phyloP scores from a whole-genome alignment of 441 rosid genomes.

The Adansonia gregorii region DNA sequence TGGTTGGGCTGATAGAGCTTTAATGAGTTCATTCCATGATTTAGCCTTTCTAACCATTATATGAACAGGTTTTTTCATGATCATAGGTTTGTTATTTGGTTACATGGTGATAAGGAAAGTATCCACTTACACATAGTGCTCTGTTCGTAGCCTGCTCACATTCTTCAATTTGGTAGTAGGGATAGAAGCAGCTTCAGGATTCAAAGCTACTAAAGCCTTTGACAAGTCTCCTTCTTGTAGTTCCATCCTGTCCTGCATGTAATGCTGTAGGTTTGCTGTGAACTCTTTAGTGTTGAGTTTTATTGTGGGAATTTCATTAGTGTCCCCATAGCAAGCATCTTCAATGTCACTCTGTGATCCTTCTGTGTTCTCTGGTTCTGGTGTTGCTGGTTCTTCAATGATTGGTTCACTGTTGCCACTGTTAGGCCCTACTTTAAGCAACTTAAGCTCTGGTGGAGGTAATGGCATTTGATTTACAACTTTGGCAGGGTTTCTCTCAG shows the following conservation, averaged over 20 bases:
- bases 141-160: slow-evolving; percentile 83
- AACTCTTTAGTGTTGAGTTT: slow-evolving; percentile 70
- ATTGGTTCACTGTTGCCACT: slow-evolving; percentile 57
- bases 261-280: slow-evolving; percentile 59
- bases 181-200: slow-evolving; percentile 66
- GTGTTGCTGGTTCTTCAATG: slow-evolving; percentile 84
- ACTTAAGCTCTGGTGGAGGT: slow-evolving; percentile 49
- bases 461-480: slow-evolving; percentile 45
- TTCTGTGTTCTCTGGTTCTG: slow-evolving; percentile 58
- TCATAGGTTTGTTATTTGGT: slow-evolving; percentile 1
- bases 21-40: not conserved
- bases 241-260: slow-evolving; percentile 74
- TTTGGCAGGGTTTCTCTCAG: slow-evolving; percentile 39
- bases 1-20: slow-evolving; percentile 20
- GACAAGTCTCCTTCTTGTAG: slow-evolving; percentile 82
- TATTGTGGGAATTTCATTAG: slow-evolving; percentile 82
- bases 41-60: slow-evolving; percentile 22
- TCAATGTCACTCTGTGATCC: slow-evolving; percentile 68
- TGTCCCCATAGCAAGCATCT: slow-evolving; percentile 67
- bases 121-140: slow-evolving; percentile 95
- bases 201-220: slow-evolving; percentile 88
- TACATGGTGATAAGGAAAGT: slow-evolving; percentile 28
- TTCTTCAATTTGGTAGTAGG: slow-evolving; percentile 82
- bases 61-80: slow-evolving; percentile 1
- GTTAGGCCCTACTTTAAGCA: slow-evolving; percentile 31